phyloP scores from a whole-genome alignment of 2,329 filamentous ascomycete genomes.

The Elsinoe ampelina region DNA sequence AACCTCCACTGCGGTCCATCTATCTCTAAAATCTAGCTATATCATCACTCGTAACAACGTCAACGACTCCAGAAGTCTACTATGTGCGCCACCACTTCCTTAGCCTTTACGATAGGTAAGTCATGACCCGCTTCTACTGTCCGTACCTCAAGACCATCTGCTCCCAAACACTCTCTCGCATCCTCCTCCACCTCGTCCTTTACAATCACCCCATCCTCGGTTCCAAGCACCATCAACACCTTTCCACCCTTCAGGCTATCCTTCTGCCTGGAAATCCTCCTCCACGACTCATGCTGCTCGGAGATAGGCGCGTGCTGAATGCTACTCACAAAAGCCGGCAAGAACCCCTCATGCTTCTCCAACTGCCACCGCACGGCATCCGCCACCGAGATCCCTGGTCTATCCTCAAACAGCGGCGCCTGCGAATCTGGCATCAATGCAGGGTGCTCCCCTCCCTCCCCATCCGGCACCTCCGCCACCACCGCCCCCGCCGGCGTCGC shows the following conservation, averaged over 20 bases:
- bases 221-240: constrained; percentile 57
- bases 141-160: constrained; percentile 47
- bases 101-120: constrained; percentile 53
- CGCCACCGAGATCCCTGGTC: constrained; percentile 49
- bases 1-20: too few relatives aligned
- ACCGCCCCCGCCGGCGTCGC: constrained; percentile 26
- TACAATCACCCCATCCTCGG: constrained; percentile 58
- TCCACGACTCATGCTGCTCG: constrained; percentile 54
- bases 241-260: constrained; percentile 37
- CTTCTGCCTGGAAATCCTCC: constrained; percentile 40
- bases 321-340: constrained; percentile 60
- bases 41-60: neutral
- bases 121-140: constrained; percentile 59
- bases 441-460: constrained; percentile 13
- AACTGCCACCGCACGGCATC: constrained; percentile 63
- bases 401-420: constrained; percentile 39
- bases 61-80: constrained; percentile 31
- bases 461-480: constrained; percentile 29
- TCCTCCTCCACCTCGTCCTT: constrained; percentile 56
- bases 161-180: constrained; percentile 47
- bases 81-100: constrained; percentile 49
- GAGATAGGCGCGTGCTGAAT: constrained; percentile 63
- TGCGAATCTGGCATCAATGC: constrained; percentile 20
- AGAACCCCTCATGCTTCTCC: constrained; percentile 55
- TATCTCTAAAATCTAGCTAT: neutral